phyloP scores from a whole-genome alignment of 2,329 filamentous ascomycete genomes.

The Xylaria sp. region DNA sequence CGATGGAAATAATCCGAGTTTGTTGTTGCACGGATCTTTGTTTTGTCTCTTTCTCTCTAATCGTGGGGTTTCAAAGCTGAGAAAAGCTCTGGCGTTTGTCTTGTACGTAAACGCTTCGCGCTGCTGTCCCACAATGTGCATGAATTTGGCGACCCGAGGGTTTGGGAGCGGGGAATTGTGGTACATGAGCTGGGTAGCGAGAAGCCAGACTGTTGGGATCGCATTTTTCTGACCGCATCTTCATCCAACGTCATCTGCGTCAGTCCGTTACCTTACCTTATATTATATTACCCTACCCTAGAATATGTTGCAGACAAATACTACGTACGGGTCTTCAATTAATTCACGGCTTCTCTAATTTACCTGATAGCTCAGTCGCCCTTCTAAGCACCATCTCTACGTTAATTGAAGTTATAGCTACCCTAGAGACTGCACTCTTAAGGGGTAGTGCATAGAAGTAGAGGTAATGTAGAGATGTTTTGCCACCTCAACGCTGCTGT shows the following conservation, averaged over 20 bases:
- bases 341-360: not conserved
- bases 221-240: constrained; percentile 20
- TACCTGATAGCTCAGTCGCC: too few species aligned
- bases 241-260: constrained; percentile 6
- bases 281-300: too few species aligned
- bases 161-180: constrained; percentile 21
- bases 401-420: too few species aligned
- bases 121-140: constrained; percentile 28
- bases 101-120: not conserved
- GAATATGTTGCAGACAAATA: not conserved
- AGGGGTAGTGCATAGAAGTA: too few species aligned
- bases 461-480: not conserved
- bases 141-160: constrained; percentile 31
- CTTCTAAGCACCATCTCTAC: too few species aligned
- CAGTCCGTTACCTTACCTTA: not conserved
- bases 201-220: constrained; percentile 1
- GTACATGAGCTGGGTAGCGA: not conserved
- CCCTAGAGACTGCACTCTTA: too few species aligned
- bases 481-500: not conserved
- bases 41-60: too few species aligned
- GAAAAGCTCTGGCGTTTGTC: not conserved
- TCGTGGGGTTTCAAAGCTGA: constrained; percentile 15
- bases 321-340: not conserved
- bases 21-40: constrained; percentile 14
- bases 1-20: constrained; percentile 24